Conservation (phyloP, 2,329 filamentous ascomycete species). For the Knufia fluminis region DNA sequence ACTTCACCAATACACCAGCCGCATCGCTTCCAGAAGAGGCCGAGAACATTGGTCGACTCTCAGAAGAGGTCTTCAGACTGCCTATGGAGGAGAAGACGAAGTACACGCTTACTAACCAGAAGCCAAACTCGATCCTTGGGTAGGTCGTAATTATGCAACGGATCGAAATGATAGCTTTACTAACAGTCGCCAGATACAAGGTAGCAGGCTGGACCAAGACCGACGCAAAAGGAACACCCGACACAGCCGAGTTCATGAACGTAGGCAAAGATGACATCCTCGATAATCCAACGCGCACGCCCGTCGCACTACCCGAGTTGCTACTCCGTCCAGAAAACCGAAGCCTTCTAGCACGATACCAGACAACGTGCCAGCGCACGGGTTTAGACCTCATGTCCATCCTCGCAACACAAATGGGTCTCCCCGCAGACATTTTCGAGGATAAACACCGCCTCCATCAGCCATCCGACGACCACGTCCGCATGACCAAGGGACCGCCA, state of each 20-base stretch:
- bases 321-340: slow-evolving; percentile 3
- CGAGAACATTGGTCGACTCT: slow-evolving; percentile 22
- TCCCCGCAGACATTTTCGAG: slow-evolving; percentile 19
- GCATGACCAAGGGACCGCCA: slow-evolving; percentile 31
- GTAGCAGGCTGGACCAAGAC: slow-evolving; percentile 9
- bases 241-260: slow-evolving; percentile 20
- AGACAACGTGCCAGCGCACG: slow-evolving; percentile 17
- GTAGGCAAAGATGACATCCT: slow-evolving; percentile 11
- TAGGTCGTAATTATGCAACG: not conserved
- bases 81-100: slow-evolving; percentile 23
- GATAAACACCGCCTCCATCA: slow-evolving; percentile 16
- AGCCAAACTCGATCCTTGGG: slow-evolving; percentile 7
- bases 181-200: slow-evolving; percentile 5
- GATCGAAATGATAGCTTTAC: not conserved
- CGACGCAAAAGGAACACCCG: slow-evolving; percentile 17
- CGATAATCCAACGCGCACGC: slow-evolving; percentile 8
- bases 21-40: slow-evolving; percentile 1
- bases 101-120: slow-evolving; percentile 14
- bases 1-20: slow-evolving; percentile 27
- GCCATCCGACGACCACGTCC: slow-evolving; percentile 42
- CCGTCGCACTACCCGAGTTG: slow-evolving; percentile 6
- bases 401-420: slow-evolving; percentile 15
- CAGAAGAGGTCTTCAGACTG: slow-evolving; percentile 41
- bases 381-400: slow-evolving; percentile 18
- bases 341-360: slow-evolving; percentile 12